Base-by-base conservation (phyloP, 306 rosid genomes). In the Pueraria montana region DNA sequence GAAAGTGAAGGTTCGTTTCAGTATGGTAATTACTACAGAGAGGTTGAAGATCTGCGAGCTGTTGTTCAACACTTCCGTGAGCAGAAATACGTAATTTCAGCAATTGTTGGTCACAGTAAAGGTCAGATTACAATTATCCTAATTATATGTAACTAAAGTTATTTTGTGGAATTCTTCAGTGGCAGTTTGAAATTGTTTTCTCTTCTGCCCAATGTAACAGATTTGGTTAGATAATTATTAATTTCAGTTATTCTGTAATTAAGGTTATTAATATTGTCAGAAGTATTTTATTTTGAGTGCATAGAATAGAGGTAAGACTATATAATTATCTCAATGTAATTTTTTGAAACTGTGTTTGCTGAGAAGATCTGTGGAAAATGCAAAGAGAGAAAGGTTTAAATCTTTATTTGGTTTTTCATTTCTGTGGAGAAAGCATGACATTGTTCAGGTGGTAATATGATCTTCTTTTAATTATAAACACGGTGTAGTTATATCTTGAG, bases 41-140 rank as follows among this genome's bases (percentile, higher is more conserved):
- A 93, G 84, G 91, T 91, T 65, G 96, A 89, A 69, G 99, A 95
- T 80, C 78, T 93, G 78, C 87, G 88, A 26, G 88, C 93, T 59
- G 93, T 91, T 36, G 89, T 92, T 38, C 91, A 87, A 83, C 84
- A 92, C 85, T 95, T 93, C 85, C 90, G 68, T 0, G 78, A 82
- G 80, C 78, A 86, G 83, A 84, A 91, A 69, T 88, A 58, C 64
- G 63, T 67, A 46, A 80, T 89, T 76, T 59, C 65, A n/a, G 89
- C 99, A 66, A 89, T 95, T 74, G 80, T 92, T 85, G 98, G 98
- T 67, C 98, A 95, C 87, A 92, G 99, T 80, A 93, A 93, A 92
- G 99, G 98, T 95, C 75, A 82, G 82, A 77, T 42, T 70, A 48
- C 72, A 46, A 32, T 17, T 70, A 20, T 80, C 76, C 61, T 40